Evolutionary conservation across 2,329 filamentous ascomycete species (phyloP), one percentile per base, ranked within the genome.

Genomic region (Ceratocystis ficicola): DNA sequence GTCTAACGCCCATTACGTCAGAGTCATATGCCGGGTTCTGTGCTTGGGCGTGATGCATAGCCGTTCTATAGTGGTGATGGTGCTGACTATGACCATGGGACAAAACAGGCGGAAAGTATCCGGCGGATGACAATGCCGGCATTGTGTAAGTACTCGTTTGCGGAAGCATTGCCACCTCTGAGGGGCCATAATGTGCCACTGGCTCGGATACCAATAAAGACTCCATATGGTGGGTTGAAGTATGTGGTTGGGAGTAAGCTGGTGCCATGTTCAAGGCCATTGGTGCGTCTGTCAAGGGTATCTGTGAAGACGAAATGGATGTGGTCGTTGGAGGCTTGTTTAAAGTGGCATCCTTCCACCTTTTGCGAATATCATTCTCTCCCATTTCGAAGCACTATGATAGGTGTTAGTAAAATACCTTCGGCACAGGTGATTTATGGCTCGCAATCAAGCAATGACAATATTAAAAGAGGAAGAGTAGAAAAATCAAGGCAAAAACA

Each of bases 241-340:
- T 69, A 68, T 74, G 70, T 50, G 70, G 69, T 68, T 74, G 70
- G 46, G 70, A 69, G 64, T 72, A 70, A 50, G 68, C 68, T 64
- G 22, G 25, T 15, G 44, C 22, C 50, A 67, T 65, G n/a, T 17
- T 36, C 36, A 30, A 44, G 41, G 50, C 30, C 48, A 30, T 60
- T 10, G 60, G 59, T 46, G 41, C 52, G 7, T 48, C 55, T 36
- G 12, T 20, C 5, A 64, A 50, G 15, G 52, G 44, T 17, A 46
- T 20, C 15, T 63, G 64, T 20, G 64, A 41, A 10, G 44, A 25
- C 17, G n/a, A 15, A 7, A 62, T 25, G n/a, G 30, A 32, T 46
- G 46, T 30, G n/a, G 41, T n/a, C 12, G 30, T 46, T 17, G 32
- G 30, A 36, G 65, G 10, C 32, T 44, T 65, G 41, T 41, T 41